Evolutionary conservation across 345 rosid species (phyloP), one percentile per base, ranked within the genome.

Genomic region (Gossypium herbaceum): DNA sequence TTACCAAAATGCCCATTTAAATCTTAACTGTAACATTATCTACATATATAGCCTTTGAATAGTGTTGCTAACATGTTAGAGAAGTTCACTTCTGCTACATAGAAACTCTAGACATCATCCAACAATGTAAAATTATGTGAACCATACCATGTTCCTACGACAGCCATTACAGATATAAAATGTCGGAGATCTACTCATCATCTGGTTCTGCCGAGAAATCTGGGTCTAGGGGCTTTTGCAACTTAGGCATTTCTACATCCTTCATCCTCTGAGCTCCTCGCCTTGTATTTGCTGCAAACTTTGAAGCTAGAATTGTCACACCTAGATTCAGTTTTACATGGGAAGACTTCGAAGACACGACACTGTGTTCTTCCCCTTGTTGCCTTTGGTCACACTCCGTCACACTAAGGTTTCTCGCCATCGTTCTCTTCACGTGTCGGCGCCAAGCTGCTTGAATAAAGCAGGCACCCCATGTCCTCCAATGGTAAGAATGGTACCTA

Each of bases 271-370:
- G 91, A 68, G 86, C 85, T n/a, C 95, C 91, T 72, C 88, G 88
- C 75, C 97, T 85, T 2, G 98, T 88, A 83, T 88, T 94, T 19
- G 94, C 92, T 29, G 98, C 98, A 80, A 92, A 91, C 72, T 92
- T 90, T 4, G 97, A 86, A 41, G 98, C 98, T 59, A 91, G 64
- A 61, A 91, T 74, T 0, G 97, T 91, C 10, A 81, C 95, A 29
- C 90, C 94, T 1, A 92, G 85, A 81, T 91, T 91, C 15, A 81
- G 82, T 82, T 81, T 91, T 69, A 75, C 79, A 55, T 72, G 84
- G 73, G 91, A 86, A 78, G 84, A 59, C 75, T 52, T 76, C 15
- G 71, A 78, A 63, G 75, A 51, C 20, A 54, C 73, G 44, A 80
- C 56, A 52, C 10, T 66, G 1, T 59, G 64, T 39, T 24, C 82